Evolutionary conservation across 805 yeast species (phyloP), one percentile per base, ranked within the genome.

Genomic region (Kockiozyma suomiensis): DNA sequence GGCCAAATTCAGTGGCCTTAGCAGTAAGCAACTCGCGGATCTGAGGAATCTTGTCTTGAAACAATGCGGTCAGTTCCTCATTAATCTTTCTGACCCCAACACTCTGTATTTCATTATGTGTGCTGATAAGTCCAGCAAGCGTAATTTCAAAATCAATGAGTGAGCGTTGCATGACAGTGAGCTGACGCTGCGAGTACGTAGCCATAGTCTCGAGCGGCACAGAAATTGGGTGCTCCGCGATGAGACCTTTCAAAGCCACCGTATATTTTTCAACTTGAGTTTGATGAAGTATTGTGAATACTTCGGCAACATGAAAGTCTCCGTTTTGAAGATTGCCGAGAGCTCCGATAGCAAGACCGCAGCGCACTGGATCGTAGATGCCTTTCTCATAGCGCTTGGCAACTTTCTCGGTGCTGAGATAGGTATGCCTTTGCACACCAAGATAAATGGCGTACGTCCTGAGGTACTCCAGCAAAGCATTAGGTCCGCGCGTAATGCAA

Each of bases 331-430:
- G 23, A 10, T n/a, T 19, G 13, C 47, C 47, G n/a, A 41, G 38
- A 6, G 54, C 46, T 5, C 28, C 47, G 26, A 50, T 28, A n/a
- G 56, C 50, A 25, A 52, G 56, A 13, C 50, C 48, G 25, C 23
- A 17, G 19, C 17, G n/a, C 32, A 52, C 26, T 3, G 47, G 53
- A 12, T 35, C 32, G 30, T n/a, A 19, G 49, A 47, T 23, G 42
- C 41, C 42, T 10, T 38, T 32, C 41, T 47, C 33, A 23, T 47
- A 50, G 10, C 56, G 38, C 19, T 32, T 17, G 37, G 35, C 47
- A 46, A 30, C 45, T 15, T 19, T 47, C 10, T 4, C 28, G 8
- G 43, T 52, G 30, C 32, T 52, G 49, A 6, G 30, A n/a, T 15
- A 15, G 23, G 26, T 17, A 33, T 40, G 54, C 13, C 19, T 21